Evolutionary conservation across 495 filamentous ascomycete species (phyloP).

Genomic region (Lasiosphaeria ovina): DNA sequence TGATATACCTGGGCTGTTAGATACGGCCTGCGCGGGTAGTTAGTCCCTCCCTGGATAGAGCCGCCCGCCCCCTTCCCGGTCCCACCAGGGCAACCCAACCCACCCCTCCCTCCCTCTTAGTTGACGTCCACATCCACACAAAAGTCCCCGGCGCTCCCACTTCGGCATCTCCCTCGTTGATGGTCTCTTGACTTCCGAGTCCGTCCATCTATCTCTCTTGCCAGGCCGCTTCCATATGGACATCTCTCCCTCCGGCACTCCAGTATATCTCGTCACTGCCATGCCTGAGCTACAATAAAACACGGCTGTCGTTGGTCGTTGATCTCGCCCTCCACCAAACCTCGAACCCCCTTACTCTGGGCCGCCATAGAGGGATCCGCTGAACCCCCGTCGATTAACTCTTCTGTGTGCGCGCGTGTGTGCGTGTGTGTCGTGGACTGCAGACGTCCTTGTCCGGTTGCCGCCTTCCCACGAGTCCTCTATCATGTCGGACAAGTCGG

Average conservation of each 20-base stretch:
- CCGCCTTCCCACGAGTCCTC: not conserved
- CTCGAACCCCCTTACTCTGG: not conserved
- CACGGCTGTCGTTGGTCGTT: slow-evolving; percentile 18
- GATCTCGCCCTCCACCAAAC: slow-evolving; percentile 9
- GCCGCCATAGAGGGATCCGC: not conserved
- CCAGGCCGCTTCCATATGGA: slow-evolving; percentile 27
- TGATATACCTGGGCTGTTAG: slow-evolving; percentile 24
- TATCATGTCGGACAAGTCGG: slow-evolving; percentile 25
- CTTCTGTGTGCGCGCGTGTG: no score
- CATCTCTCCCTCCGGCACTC: slow-evolving; percentile 15
- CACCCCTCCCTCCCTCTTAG: slow-evolving; percentile 7
- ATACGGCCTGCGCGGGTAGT: not conserved
- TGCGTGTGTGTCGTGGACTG: no score
- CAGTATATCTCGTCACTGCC: slow-evolving; percentile 19
- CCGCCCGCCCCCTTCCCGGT: slow-evolving; percentile 10
- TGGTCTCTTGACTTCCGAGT: slow-evolving; percentile 10
- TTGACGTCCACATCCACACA: slow-evolving; percentile 21
- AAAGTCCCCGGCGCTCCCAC: slow-evolving; percentile 15
- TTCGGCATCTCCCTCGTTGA: slow-evolving; percentile 6
- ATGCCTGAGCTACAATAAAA: slow-evolving; percentile 33
- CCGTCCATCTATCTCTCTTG: slow-evolving; percentile 14
- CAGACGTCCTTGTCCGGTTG: no score
- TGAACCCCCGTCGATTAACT: not conserved
- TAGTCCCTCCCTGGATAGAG: slow-evolving; percentile 19
- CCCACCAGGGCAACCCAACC: not conserved